Evolutionary conservation across 1,139 yeast species (phyloP).

Genomic region (Hansenula anomala): DNA sequence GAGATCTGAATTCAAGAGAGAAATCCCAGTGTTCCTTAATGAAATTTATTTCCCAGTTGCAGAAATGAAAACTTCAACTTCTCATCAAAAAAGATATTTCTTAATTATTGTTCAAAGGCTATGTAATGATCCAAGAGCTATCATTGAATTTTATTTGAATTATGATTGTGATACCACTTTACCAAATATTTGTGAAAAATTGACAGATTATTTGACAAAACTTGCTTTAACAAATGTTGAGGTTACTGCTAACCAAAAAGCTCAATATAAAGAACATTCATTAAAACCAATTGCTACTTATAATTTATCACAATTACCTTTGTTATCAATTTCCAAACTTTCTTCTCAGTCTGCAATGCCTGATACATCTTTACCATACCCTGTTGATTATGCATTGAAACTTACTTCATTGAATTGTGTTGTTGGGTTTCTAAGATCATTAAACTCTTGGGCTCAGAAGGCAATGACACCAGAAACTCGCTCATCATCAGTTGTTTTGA

Average conservation of each 20-base stretch:
- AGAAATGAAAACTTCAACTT: conserved; percentile 85
- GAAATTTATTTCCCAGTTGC: conserved; percentile 94
- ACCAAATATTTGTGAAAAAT: conserved; percentile 82
- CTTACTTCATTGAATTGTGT: conserved; percentile 76
- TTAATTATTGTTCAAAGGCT: conserved; percentile 73
- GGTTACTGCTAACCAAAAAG: conserved; percentile 63
- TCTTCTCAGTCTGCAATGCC: conserved; percentile 58
- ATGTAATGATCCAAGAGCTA: conserved; percentile 83
- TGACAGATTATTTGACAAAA: conserved; percentile 73
- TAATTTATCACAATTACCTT: conserved; percentile 67
- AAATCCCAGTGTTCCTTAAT: conserved; percentile 88
- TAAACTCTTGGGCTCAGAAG: conserved; percentile 85
- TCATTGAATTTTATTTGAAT: conserved; percentile 88
- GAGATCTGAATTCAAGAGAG: conserved; percentile 84
- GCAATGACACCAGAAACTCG: conserved; percentile 39
- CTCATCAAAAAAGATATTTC: conserved; percentile 88
- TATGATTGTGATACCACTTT: conserved; percentile 88
- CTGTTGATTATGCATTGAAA: conserved; percentile 79
- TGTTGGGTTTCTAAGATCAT: conserved; percentile 77
- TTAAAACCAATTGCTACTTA: conserved; percentile 66
- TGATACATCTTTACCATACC: conserved; percentile 51
- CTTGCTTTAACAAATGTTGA: conserved; percentile 70
- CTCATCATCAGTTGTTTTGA: conserved; percentile 15
- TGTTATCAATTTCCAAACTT: conserved; percentile 67
- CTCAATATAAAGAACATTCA: conserved; percentile 58